Evolutionary conservation across 2,329 filamentous ascomycete genomes (phyloP).

Genomic region (Sarocladium strictum): DNA sequence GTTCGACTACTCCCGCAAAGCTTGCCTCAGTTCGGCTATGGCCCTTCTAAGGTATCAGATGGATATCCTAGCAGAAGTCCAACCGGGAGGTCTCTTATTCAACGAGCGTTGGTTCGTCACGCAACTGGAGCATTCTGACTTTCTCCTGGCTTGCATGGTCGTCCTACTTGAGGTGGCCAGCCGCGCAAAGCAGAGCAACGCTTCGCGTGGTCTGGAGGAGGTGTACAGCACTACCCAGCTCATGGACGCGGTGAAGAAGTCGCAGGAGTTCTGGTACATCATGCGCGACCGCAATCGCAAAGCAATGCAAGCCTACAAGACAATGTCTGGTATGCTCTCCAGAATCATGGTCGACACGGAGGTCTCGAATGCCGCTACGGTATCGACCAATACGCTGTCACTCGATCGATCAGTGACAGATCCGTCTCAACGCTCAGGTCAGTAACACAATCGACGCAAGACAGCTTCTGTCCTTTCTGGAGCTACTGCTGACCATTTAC

Average conservation of each 20-base stretch:
- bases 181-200: background rate
- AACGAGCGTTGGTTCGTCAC: slow-evolving; percentile 6
- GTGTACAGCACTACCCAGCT: background rate
- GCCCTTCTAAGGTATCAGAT: slow-evolving; percentile 4
- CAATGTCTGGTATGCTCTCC: slow-evolving; percentile 1
- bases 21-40: slow-evolving; percentile 1
- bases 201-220: background rate
- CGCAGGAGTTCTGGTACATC: slow-evolving; percentile 5
- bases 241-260: slow-evolving; percentile 2
- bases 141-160: slow-evolving; percentile 1
- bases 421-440: background rate
- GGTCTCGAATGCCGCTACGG: background rate
- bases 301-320: slow-evolving; percentile 7
- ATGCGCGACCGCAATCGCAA: slow-evolving; percentile 5
- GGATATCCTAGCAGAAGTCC: slow-evolving; percentile 4
- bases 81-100: background rate
- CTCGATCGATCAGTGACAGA: background rate
- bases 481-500: background rate
- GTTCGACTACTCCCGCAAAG: slow-evolving; percentile 5
- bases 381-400: background rate
- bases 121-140: background rate
- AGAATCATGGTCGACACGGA: slow-evolving; percentile 5
- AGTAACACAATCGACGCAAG: background rate
- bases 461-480: no score
- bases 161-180: background rate